Percentiles rank a stretch among this genome's conserved stretches.
Evolutionary conservation across 2,329 filamentous ascomycete genomes (phyloP).

Genomic region (Westerdykella aurantiaca): DNA sequence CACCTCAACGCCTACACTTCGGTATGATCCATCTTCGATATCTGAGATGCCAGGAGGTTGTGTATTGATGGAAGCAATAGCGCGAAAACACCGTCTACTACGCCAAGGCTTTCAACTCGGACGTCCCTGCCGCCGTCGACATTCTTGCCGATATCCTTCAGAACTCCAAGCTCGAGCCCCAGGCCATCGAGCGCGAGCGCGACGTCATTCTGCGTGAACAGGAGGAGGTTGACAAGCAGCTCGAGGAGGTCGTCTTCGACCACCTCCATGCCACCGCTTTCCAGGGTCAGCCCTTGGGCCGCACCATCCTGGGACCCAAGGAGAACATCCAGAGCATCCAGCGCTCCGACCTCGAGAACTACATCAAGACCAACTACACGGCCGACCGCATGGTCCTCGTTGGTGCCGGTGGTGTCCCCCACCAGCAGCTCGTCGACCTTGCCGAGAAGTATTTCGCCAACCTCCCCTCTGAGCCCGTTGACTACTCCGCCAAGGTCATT

Average conservation of each 20-base stretch:
- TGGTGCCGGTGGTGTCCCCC: constrained; percentile 87
- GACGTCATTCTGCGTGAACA: constrained; percentile 98
- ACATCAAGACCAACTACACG: constrained; percentile 99
- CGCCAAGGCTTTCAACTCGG: constrained; percentile 97
- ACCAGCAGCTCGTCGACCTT: constrained; percentile 88
- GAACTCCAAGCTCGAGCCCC: constrained; percentile 94
- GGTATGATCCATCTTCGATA: constrained; percentile 51
- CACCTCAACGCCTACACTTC: constrained; percentile 99
- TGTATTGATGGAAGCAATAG: constrained; percentile 44
- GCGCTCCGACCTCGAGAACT: constrained; percentile 82
- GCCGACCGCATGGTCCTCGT: constrained; percentile 99
- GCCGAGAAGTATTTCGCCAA: constrained; percentile 91
- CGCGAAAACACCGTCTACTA: constrained; percentile 99
- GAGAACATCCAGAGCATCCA: constrained; percentile 98
- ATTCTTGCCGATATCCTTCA: constrained; percentile 99
- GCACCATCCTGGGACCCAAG: constrained; percentile 94
- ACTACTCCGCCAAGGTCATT: constrained; percentile 65
- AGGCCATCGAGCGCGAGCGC: constrained; percentile 92
- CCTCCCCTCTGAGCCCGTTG: constrained; percentile 69
- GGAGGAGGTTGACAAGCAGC: constrained; percentile 99
- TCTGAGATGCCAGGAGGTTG: constrained; percentile 4
- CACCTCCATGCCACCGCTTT: constrained; percentile 97
- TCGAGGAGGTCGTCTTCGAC: constrained; percentile 99
- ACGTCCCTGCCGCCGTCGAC: constrained; percentile 93
- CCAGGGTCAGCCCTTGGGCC: constrained; percentile 91